Conservation (phyloP, 1,139 yeast genomes). For the Pichia sp. region DNA sequence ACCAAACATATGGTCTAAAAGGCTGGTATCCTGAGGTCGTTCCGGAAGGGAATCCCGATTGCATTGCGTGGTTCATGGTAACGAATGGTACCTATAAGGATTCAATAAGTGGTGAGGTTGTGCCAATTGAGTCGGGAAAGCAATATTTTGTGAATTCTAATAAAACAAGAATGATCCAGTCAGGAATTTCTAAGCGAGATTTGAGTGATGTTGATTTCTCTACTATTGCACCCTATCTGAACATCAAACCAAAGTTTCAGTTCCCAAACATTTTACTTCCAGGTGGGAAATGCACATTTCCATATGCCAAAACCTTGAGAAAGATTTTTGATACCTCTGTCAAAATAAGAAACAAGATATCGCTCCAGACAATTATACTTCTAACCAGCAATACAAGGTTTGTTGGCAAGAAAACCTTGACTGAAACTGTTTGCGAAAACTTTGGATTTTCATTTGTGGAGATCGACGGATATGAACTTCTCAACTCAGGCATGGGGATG, state of each 20-base stretch:
- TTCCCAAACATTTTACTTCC: slow-evolving; percentile 25
- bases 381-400: slow-evolving; percentile 69
- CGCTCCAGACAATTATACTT: slow-evolving; percentile 58
- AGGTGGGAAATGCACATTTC: slow-evolving; percentile 33
- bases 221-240: slow-evolving; percentile 38
- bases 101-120: slow-evolving; percentile 26
- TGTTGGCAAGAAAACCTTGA: slow-evolving; percentile 71
- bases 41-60: slow-evolving; percentile 65
- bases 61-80: slow-evolving; percentile 80
- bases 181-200: slow-evolving; percentile 43
- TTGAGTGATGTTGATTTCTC: slow-evolving; percentile 28
- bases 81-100: slow-evolving; percentile 44
- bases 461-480: slow-evolving; percentile 61
- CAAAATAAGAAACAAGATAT: slow-evolving; percentile 24
- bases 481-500: slow-evolving; percentile 53
- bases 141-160: slow-evolving; percentile 63
- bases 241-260: slow-evolving; percentile 37
- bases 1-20: slow-evolving; percentile 38
- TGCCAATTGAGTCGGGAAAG: slow-evolving; percentile 30
- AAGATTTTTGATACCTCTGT: slow-evolving; percentile 48
- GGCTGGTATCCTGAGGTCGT: slow-evolving; percentile 38
- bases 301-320: slow-evolving; percentile 49
- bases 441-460: slow-evolving; percentile 68
- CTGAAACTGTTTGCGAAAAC: slow-evolving; percentile 51
- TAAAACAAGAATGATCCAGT: slow-evolving; percentile 63